Percentiles rank a stretch among this genome's conserved stretches.
Conservation (phyloP, 371 early-diverging fungal species). For the Batrachochytrium dendrobatidis region DNA sequence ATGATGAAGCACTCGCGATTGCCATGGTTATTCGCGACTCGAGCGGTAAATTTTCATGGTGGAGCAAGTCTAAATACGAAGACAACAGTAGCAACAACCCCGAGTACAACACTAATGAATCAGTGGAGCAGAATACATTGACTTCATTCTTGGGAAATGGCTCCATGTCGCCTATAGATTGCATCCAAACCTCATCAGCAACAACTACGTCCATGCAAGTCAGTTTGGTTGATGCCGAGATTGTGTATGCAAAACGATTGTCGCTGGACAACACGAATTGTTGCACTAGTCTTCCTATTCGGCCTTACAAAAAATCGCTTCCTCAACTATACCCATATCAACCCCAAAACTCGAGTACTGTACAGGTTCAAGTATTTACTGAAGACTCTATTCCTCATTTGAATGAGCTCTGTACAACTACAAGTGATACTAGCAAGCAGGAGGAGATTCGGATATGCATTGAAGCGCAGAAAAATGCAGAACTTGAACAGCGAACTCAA, state of each 20-base stretch:
- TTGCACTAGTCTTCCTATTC: too few species aligned
- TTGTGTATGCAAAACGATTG: too few species aligned
- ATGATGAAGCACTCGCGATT: constrained; percentile 15
- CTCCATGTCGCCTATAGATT: too few species aligned
- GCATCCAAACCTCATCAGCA: too few species aligned
- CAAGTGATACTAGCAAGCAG: not conserved
- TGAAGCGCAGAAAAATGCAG: not conserved
- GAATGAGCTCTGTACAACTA: constrained; percentile 4
- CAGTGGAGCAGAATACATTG: too few species aligned
- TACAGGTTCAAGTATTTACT: constrained; percentile 4
- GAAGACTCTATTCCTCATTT: constrained; percentile 17
- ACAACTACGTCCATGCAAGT: too few species aligned
- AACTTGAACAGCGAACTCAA: not conserved
- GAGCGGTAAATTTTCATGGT: constrained; percentile 67
- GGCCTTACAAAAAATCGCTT: constrained; percentile 10
- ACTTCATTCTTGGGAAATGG: too few species aligned
- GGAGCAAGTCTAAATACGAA: constrained; percentile 44
- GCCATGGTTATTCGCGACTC: constrained; percentile 57
- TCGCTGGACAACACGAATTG: too few species aligned
- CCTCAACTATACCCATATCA: constrained; percentile 19
- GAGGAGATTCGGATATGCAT: not conserved
- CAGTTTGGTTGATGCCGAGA: too few species aligned
- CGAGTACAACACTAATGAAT: too few species aligned
- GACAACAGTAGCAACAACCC: too few species aligned
- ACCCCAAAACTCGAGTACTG: constrained; percentile 2